Percentiles rank a stretch among this genome's conserved stretches.
Conservation (phyloP, 805 yeast genomes). For the Yarrowia deformans region DNA sequence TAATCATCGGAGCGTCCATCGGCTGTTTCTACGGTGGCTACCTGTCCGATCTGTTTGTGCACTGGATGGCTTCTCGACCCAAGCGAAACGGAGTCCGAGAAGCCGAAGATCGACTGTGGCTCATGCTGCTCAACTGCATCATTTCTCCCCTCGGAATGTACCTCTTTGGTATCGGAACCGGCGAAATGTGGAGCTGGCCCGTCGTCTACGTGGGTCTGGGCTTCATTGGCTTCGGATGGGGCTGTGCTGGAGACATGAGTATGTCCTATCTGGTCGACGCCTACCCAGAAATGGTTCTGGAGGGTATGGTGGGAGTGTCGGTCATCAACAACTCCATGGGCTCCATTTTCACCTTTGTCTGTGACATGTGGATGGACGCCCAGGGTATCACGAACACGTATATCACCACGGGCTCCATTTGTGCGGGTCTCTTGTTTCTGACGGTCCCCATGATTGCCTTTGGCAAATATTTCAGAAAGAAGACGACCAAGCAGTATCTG, state of each 20-base stretch:
- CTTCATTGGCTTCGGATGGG: constrained; percentile 61
- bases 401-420: constrained; percentile 64
- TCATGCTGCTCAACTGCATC: constrained; percentile 56
- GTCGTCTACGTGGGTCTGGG: constrained; percentile 64
- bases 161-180: constrained; percentile 70
- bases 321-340: constrained; percentile 66
- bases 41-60: constrained; percentile 63
- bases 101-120: constrained; percentile 66
- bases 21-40: constrained; percentile 59
- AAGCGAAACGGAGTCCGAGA: constrained; percentile 58
- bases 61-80: constrained; percentile 57
- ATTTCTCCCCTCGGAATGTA: constrained; percentile 63
- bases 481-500: constrained; percentile 43
- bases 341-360: constrained; percentile 65
- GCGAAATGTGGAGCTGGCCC: constrained; percentile 61
- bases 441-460: constrained; percentile 65
- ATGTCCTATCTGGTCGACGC: constrained; percentile 64
- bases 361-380: constrained; percentile 64
- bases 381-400: constrained; percentile 63
- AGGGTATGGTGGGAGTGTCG: constrained; percentile 65
- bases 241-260: constrained; percentile 66
- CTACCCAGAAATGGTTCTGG: constrained; percentile 61
- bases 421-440: constrained; percentile 59
- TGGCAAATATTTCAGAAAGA: constrained; percentile 64
- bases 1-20: constrained; percentile 61